phyloP scores from a whole-genome alignment of 2,329 filamentous ascomycete genomes.

The Fusarium sp. region DNA sequence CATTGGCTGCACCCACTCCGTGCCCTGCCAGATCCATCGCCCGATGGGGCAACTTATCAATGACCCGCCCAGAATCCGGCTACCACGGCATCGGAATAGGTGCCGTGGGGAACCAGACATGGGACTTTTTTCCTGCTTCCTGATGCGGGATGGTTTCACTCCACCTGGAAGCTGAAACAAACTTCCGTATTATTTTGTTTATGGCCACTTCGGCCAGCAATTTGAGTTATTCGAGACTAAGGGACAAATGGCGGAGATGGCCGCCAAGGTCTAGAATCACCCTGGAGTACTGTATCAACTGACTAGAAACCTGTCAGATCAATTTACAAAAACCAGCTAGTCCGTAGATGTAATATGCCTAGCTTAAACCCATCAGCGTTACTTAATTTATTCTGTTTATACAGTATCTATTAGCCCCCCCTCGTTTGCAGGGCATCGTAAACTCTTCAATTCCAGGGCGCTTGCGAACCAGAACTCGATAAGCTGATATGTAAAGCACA shows the following conservation, averaged over 20 bases:
- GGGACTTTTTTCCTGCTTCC: slow-evolving; percentile 12
- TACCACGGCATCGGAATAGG: slow-evolving; percentile 20
- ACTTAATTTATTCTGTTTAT: no score
- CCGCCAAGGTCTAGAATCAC: neutral
- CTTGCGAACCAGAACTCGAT: neutral
- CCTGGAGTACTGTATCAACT: neutral
- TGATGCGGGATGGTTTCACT: neutral
- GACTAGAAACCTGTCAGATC: fast-evolving
- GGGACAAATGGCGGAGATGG: neutral
- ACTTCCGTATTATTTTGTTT: neutral
- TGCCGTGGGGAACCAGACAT: neutral
- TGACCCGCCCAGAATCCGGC: slow-evolving; percentile 15
- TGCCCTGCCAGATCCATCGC: neutral
- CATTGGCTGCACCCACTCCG: neutral
- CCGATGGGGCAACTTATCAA: slow-evolving; percentile 1
- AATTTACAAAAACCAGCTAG: fast-evolving
- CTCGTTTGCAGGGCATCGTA: fast-evolving
- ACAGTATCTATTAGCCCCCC: fast-evolving
- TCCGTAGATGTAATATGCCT: fast-evolving
- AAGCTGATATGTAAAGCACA: fast-evolving
- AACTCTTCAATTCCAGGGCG: no score
- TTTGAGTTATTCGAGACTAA: neutral
- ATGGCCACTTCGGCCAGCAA: neutral
- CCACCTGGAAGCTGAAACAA: neutral
- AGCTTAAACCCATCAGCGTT: fast-evolving